Evolutionary conservation across 1,284 basidiomycete genomes (phyloP).

Genomic region (Ustilago trichophora): DNA sequence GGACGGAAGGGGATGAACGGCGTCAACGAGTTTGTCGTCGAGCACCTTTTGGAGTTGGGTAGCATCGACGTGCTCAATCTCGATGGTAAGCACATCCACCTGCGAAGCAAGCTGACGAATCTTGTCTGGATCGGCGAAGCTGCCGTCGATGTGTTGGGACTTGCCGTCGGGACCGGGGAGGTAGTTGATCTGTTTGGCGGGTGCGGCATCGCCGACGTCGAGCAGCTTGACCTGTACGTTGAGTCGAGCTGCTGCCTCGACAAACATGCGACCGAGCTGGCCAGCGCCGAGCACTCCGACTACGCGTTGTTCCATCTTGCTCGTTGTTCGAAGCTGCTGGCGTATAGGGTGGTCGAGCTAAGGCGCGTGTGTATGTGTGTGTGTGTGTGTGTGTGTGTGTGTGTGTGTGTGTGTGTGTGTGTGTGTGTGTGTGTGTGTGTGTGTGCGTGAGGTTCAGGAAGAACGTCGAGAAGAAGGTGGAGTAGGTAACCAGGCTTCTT

Average conservation of each 20-base stretch:
- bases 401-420: no score
- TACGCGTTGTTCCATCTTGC: constrained; percentile 46
- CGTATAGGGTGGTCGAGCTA: no score
- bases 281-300: constrained; percentile 77
- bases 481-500: no score
- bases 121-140: constrained; percentile 82
- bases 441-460: no score
- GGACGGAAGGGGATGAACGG: constrained; percentile 83
- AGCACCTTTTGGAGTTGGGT: constrained; percentile 72
- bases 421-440: no score
- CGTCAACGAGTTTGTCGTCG: constrained; percentile 59
- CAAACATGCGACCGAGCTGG: constrained; percentile 97
- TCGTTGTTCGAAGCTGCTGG: background rate
- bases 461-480: no score
- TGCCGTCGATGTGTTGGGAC: constrained; percentile 81
- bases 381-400: no score
- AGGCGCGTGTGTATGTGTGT: no score
- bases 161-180: constrained; percentile 40
- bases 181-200: constrained; percentile 84
- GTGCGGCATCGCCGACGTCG: constrained; percentile 80
- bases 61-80: constrained; percentile 96
- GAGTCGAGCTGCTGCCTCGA: constrained; percentile 85
- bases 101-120: constrained; percentile 82
- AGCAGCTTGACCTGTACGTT: constrained; percentile 88
- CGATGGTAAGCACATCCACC: constrained; percentile 90